Evolutionary conservation across 202 grass and related monocot genomes (phyloP).

Genomic region (Brachypodium distachyon): DNA sequence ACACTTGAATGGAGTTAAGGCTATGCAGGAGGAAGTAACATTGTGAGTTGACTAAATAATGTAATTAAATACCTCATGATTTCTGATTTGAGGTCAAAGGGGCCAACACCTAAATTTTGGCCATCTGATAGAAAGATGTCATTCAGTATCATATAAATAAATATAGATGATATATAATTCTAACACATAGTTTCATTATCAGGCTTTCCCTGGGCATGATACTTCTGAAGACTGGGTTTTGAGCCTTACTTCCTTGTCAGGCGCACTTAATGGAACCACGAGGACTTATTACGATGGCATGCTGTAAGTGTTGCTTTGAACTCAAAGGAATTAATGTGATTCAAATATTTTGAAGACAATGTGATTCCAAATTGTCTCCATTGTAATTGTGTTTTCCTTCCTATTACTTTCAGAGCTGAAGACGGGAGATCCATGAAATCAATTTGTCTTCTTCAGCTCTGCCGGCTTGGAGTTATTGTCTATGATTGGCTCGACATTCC

Average conservation of each 20-base stretch:
- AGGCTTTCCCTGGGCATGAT: slow-evolving; percentile 86
- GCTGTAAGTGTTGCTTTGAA: slow-evolving; percentile 50
- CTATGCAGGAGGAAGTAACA: not conserved
- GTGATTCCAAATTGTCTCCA: not conserved
- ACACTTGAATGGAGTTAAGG: not conserved
- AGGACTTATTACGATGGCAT: slow-evolving; percentile 98
- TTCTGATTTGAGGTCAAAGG: not conserved
- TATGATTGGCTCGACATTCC: slow-evolving; percentile 93
- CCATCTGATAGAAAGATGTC: not conserved
- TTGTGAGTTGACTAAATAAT: not conserved
- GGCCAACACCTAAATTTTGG: not conserved
- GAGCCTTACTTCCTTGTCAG: slow-evolving; percentile 93
- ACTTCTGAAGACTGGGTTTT: slow-evolving; percentile 91
- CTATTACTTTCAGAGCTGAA: slow-evolving; percentile 56
- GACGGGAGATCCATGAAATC: slow-evolving; percentile 79
- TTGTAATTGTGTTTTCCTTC: slow-evolving; percentile 5
- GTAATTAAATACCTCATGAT: not conserved
- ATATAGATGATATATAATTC: slow-evolving; percentile 3
- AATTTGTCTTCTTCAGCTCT: slow-evolving; percentile 81
- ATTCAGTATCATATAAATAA: not conserved
- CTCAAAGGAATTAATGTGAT: not conserved
- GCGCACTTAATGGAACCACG: slow-evolving; percentile 92
- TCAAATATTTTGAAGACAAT: not conserved
- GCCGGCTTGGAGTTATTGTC: slow-evolving; percentile 75
- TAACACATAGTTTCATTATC: slow-evolving; percentile 18